phyloP scores from a whole-genome alignment of 805 yeast species.

The Starmerella bombi region DNA sequence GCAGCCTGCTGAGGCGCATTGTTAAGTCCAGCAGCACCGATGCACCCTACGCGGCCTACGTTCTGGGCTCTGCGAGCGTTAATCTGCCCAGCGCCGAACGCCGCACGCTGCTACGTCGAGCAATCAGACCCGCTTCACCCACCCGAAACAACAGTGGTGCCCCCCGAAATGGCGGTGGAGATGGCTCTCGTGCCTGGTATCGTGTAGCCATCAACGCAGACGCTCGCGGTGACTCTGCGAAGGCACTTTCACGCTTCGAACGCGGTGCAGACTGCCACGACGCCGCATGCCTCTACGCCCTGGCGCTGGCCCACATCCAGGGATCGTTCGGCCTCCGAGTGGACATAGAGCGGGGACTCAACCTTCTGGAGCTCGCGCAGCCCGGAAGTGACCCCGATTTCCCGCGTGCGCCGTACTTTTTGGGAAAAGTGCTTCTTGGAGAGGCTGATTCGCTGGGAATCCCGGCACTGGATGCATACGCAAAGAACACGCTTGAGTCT shows the following conservation, averaged over 20 bases:
- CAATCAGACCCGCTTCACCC: neutral
- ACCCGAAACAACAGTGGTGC: neutral
- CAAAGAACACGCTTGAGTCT: too few species aligned
- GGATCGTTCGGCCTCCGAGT: slow-evolving; percentile 19
- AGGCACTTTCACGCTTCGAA: slow-evolving; percentile 26
- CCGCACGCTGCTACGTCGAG: neutral
- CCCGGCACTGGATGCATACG: slow-evolving; percentile 1
- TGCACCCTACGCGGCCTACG: slow-evolving; percentile 19
- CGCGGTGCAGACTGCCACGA: slow-evolving; percentile 29
- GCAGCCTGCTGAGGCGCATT: slow-evolving; percentile 17
- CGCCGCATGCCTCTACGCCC: slow-evolving; percentile 30
- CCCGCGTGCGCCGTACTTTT: slow-evolving; percentile 30
- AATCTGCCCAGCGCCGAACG: neutral
- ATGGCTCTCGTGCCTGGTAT: slow-evolving; percentile 28
- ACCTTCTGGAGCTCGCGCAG: slow-evolving; percentile 23
- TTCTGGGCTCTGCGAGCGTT: slow-evolving; percentile 3
- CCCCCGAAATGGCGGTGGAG: slow-evolving; percentile 5
- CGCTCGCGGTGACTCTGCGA: slow-evolving; percentile 22
- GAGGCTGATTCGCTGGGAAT: slow-evolving; percentile 22
- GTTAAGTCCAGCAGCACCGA: slow-evolving; percentile 10
- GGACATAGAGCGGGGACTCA: slow-evolving; percentile 21
- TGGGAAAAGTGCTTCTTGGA: slow-evolving; percentile 28
- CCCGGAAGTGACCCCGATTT: slow-evolving; percentile 28
- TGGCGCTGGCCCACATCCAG: slow-evolving; percentile 27
- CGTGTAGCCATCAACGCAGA: slow-evolving; percentile 28